These are phyloP conservation scores for Colletotrichum godetiae DNA, from an alignment of 2,329 filamentous ascomycete genomes.

Conservation along the genomic window DNA sequence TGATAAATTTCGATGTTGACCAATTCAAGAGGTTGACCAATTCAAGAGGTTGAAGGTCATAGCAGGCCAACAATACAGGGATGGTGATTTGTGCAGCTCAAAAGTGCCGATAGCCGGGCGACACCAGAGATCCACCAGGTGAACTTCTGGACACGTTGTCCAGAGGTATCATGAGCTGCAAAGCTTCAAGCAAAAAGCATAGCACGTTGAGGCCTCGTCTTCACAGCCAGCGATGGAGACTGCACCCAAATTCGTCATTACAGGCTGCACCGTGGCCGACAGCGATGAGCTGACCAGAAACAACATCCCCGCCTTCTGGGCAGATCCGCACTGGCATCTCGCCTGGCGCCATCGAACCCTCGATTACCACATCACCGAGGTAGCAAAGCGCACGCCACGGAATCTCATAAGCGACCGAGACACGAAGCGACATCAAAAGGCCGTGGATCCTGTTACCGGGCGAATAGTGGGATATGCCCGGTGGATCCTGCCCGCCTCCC, in stretches of 20 bases:
- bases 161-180: neutral
- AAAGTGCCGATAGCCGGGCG: neutral
- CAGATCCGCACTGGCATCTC: constrained; percentile 35
- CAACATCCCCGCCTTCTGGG: constrained; percentile 38
- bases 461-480: neutral
- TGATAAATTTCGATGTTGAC: neutral
- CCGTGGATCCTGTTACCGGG: neutral
- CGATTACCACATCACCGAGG: constrained; percentile 37
- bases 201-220: no score
- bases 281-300: constrained; percentile 34
- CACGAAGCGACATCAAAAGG: neutral
- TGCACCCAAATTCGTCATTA: neutral
- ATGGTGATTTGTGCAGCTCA: neutral
- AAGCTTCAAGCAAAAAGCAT: neutral
- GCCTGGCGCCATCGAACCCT: constrained; percentile 38
- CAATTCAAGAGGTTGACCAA: neutral
- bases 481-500: neutral
- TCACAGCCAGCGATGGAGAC: neutral
- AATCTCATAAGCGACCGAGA: neutral
- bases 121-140: neutral
- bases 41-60: neutral
- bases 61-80: neutral
- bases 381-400: constrained; percentile 33
- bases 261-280: constrained; percentile 35
- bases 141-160: neutral